These are phyloP conservation scores for Populus alba DNA, from an alignment of 345 rosid genomes.

Conservation along the genomic window DNA sequence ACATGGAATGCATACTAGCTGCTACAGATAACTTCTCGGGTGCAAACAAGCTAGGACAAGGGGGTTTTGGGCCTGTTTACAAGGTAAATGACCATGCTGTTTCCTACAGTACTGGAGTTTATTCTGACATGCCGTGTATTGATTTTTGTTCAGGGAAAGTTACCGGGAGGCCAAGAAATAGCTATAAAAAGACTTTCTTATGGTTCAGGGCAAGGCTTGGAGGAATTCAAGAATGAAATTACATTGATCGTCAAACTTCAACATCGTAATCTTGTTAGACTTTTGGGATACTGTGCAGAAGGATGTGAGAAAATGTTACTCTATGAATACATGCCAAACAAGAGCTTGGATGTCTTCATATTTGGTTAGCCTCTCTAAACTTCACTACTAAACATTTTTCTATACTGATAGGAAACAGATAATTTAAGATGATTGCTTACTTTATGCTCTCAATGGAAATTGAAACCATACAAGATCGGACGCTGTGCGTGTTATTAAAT, in stretches of 20 bases:
- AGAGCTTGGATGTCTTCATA: slow-evolving; percentile 53
- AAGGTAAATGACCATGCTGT: slow-evolving; percentile 29
- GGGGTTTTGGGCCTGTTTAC: slow-evolving; percentile 68
- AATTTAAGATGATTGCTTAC: not conserved
- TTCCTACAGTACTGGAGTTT: no score
- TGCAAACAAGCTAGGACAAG: slow-evolving; percentile 51
- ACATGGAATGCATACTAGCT: slow-evolving; percentile 36
- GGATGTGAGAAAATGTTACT: slow-evolving; percentile 50
- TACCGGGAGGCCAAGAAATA: slow-evolving; percentile 49
- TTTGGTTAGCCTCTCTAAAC: slow-evolving; percentile 43
- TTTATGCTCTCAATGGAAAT: not conserved
- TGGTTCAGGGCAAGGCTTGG: slow-evolving; percentile 56
- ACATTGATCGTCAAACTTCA: slow-evolving; percentile 53
- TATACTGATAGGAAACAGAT: not conserved
- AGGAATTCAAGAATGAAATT: slow-evolving; percentile 59
- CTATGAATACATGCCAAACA: slow-evolving; percentile 61
- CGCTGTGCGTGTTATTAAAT: not conserved
- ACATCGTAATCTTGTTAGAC: slow-evolving; percentile 54
- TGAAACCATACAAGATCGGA: slow-evolving; percentile 4
- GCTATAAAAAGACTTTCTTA: slow-evolving; percentile 62
- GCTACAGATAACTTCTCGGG: slow-evolving; percentile 50
- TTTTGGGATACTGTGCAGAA: slow-evolving; percentile 48
- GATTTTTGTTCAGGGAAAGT: slow-evolving; percentile 31
- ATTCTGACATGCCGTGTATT: not conserved
- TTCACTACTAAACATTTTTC: not conserved